phyloP scores from a whole-genome alignment of 169 alveolate species.

The Eimeria mitis region DNA sequence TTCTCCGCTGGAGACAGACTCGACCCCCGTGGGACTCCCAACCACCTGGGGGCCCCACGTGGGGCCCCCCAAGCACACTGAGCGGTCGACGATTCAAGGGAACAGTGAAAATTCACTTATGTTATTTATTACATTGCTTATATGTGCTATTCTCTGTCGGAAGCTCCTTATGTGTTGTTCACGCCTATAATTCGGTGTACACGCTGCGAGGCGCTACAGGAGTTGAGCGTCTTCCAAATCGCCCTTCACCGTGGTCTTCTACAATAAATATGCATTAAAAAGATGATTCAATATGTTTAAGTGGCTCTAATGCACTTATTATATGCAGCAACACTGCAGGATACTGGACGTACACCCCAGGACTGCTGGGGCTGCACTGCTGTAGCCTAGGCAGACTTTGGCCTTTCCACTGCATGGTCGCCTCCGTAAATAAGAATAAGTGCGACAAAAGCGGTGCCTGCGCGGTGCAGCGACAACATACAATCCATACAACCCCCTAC shows the following conservation, averaged over 20 bases:
- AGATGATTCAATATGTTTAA: background rate
- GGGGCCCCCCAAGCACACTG: background rate
- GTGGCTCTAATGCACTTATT: background rate
- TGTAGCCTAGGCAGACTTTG: background rate
- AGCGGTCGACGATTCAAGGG: no score
- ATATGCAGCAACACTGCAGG: background rate
- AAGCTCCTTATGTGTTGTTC: background rate
- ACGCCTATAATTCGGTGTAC: background rate
- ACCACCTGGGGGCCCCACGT: background rate
- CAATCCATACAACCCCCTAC: background rate
- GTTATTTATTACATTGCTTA: no score
- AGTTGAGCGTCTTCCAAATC: background rate
- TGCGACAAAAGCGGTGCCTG: background rate
- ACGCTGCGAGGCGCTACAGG: background rate
- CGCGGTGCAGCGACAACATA: background rate
- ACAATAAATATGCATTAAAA: background rate
- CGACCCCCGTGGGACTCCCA: background rate
- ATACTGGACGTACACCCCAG: background rate
- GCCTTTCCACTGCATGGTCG: background rate
- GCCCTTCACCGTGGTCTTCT: background rate
- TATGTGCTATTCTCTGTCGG: background rate
- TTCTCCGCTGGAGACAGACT: background rate
- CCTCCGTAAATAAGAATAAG: slow-evolving; percentile 9
- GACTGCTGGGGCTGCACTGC: background rate
- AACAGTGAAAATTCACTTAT: no score